Percentiles rank a stretch among this genome's conserved stretches.
Conservation (phyloP, 495 filamentous ascomycete species). For the Neurospora discreta region DNA sequence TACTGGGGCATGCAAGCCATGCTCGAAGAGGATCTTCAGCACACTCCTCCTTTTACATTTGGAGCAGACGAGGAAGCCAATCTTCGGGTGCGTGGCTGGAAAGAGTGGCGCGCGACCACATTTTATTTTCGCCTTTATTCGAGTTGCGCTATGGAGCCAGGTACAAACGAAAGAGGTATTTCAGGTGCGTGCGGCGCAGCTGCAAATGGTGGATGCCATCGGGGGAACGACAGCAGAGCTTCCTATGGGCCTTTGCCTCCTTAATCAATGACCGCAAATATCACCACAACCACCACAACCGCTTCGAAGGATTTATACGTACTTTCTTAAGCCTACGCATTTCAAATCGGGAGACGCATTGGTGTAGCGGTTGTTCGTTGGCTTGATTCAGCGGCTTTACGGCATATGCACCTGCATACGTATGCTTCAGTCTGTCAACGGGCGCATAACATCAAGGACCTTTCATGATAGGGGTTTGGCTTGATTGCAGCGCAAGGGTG, state of each 20-base stretch:
- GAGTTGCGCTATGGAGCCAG: not conserved
- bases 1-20: not conserved
- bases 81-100: not conserved
- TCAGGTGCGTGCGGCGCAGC: not conserved
- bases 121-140: not conserved
- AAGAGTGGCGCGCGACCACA: not conserved
- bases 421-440: not conserved
- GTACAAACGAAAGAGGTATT: not conserved
- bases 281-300: not conserved
- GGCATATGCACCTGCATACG: not conserved
- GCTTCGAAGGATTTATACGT: not conserved
- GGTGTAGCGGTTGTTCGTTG: not conserved
- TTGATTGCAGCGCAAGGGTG: not conserved
- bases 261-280: not conserved
- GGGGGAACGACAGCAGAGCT: not conserved
- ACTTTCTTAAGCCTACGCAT: not conserved
- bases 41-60: not conserved
- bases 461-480: not conserved
- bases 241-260: not conserved
- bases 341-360: not conserved
- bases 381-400: not conserved
- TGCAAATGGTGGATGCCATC: not conserved
- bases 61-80: not conserved
- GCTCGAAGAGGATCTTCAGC: not conserved
- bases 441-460: not conserved